These are phyloP conservation scores for Arthrobotrys sphaeroides DNA, from an alignment of 2,329 filamentous ascomycete species.

Conservation along the genomic window DNA sequence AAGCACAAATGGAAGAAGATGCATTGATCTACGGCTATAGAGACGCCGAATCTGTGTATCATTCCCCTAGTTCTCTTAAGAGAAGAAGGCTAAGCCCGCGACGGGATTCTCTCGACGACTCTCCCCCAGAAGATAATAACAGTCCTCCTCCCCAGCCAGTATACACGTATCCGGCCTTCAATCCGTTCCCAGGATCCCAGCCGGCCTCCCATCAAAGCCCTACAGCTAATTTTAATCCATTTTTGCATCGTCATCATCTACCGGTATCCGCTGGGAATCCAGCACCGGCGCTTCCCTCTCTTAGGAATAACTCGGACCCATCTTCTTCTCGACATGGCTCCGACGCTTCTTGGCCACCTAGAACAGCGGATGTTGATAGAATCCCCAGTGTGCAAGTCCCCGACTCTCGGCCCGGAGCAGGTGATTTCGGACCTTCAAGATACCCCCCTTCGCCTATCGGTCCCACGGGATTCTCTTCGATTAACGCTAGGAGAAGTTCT, in stretches of 20 bases:
- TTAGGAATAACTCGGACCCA: conserved; percentile 25
- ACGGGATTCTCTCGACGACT: conserved; percentile 45
- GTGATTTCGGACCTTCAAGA: conserved; percentile 51
- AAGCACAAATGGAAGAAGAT: conserved; percentile 53
- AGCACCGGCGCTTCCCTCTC: conserved; percentile 26
- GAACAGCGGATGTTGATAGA: conserved; percentile 31
- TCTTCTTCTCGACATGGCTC: conserved; percentile 9
- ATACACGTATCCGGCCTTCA: conserved; percentile 44
- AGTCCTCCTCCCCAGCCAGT: conserved; percentile 47
- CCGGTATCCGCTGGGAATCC: conserved; percentile 27
- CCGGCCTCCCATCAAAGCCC: conserved; percentile 30
- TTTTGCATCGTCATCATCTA: conserved; percentile 49
- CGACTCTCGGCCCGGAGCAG: conserved; percentile 45
- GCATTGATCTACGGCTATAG: conserved; percentile 50
- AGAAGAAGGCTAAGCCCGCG: conserved; percentile 43
- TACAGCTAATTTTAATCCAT: conserved; percentile 46
- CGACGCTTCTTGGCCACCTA: conserved; percentile 32
- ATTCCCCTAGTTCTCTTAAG: conserved; percentile 49
- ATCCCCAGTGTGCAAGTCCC: conserved; percentile 39
- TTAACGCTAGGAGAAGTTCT: conserved; percentile 46
- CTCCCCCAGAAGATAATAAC: conserved; percentile 36
- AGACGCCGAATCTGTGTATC: conserved; percentile 49
- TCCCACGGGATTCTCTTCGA: conserved; percentile 28
- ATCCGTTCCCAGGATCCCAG: conserved; percentile 28
- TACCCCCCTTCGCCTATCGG: conserved; percentile 45